phyloP scores from a whole-genome alignment of 352 stramenopile species.

The Phytophthora macrochlamydospora region DNA sequence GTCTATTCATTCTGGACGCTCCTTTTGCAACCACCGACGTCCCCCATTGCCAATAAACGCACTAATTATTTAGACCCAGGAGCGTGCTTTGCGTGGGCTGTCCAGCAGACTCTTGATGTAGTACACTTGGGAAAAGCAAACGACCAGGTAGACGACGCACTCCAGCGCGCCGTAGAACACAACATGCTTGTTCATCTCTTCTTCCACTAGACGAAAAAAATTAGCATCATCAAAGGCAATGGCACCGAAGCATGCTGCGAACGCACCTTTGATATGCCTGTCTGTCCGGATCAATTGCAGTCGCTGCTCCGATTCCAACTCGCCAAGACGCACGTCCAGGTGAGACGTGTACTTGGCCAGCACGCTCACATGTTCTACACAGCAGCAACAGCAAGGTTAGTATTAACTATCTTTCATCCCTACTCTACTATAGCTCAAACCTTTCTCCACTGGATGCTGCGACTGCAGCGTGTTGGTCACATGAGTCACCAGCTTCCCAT shows the following conservation, averaged over 20 bases:
- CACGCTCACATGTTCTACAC: constrained; percentile 75
- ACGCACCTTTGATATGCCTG: constrained; percentile 71
- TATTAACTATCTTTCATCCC: no score
- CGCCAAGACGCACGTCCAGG: constrained; percentile 75
- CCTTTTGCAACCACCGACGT: background rate
- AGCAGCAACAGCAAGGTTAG: background rate
- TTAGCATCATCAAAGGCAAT: background rate
- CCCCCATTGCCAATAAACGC: background rate
- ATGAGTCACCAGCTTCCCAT: constrained; percentile 81
- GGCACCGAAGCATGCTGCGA: background rate
- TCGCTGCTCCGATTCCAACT: constrained; percentile 80
- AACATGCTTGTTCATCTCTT: constrained; percentile 79
- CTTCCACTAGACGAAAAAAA: constrained; percentile 53
- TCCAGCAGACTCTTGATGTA: constrained; percentile 84
- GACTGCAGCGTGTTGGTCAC: constrained; percentile 83
- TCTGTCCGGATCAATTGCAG: constrained; percentile 79
- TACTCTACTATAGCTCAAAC: constrained; percentile 23
- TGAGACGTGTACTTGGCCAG: constrained; percentile 85
- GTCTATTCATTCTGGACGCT: constrained; percentile 30
- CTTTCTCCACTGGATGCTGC: constrained; percentile 80
- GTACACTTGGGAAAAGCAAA: constrained; percentile 73
- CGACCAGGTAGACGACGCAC: constrained; percentile 70
- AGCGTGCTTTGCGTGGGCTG: constrained; percentile 49
- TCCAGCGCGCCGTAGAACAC: constrained; percentile 76
- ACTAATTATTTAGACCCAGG: constrained; percentile 45